Evolutionary conservation across 441 rosid genomes (phyloP).

Genomic region (Populus trichocarpa): DNA sequence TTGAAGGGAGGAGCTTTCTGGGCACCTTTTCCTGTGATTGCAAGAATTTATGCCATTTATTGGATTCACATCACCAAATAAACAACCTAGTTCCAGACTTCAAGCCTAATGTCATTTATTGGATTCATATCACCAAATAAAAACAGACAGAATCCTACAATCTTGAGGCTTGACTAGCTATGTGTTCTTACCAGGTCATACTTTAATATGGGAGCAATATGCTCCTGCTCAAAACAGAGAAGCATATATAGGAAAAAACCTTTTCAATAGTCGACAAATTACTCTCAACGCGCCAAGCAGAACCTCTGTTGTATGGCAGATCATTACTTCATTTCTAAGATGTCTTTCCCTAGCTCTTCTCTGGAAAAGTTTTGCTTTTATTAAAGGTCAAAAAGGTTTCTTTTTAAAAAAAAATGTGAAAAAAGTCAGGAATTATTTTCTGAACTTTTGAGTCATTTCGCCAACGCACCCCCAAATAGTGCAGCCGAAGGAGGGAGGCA

Average conservation of each 20-base stretch:
- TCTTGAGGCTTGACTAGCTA: no score
- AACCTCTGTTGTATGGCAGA: not conserved
- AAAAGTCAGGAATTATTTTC: not conserved
- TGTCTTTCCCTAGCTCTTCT: not conserved
- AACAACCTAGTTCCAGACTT: not conserved
- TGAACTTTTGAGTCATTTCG: conserved; percentile 14
- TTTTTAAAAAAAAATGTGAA: not conserved
- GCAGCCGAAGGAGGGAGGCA: not conserved
- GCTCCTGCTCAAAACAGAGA: no score
- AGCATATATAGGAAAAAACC: no score
- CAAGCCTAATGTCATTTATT: not conserved
- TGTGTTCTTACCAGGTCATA: no score
- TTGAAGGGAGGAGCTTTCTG: not conserved
- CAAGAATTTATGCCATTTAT: not conserved
- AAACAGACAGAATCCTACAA: no score
- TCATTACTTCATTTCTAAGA: not conserved
- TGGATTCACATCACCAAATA: not conserved
- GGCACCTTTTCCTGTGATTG: not conserved
- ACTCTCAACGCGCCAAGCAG: not conserved
- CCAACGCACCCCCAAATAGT: not conserved
- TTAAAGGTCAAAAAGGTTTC: conserved; percentile 25
- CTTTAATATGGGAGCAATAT: not conserved
- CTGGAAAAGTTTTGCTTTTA: conserved; percentile 10
- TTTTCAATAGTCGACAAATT: not conserved
- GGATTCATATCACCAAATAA: not conserved